Conservation (phyloP, 2,329 filamentous ascomycete species). For the Exutisphaerella laricina region DNA sequence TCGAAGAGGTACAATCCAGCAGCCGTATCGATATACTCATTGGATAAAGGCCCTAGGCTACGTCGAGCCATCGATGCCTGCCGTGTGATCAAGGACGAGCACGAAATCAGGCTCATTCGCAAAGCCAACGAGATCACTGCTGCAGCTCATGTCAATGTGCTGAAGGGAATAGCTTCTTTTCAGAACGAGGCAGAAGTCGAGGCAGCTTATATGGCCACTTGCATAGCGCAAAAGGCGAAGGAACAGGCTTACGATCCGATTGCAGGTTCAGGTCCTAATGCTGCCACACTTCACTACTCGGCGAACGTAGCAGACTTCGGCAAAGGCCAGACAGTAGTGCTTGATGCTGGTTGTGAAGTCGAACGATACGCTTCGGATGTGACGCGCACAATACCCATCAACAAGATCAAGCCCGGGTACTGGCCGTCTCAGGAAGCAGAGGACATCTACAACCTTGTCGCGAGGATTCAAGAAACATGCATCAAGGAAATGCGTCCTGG, state of each 20-base stretch:
- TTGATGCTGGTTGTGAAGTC: constrained; percentile 87
- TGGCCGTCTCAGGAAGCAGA: constrained; percentile 64
- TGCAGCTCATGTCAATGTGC: constrained; percentile 67
- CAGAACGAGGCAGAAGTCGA: constrained; percentile 79
- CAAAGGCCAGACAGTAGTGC: constrained; percentile 66
- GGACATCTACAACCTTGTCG: constrained; percentile 71
- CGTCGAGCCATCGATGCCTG: constrained; percentile 65
- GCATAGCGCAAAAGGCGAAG: constrained; percentile 66
- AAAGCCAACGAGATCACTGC: constrained; percentile 76
- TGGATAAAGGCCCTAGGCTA: no score
- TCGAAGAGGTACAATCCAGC: no score
- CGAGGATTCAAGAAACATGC: constrained; percentile 76
- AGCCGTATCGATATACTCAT: no score
- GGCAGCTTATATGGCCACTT: constrained; percentile 67
- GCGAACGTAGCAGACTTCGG: constrained; percentile 68
- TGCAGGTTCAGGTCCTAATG: constrained; percentile 75
- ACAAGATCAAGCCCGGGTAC: constrained; percentile 42
- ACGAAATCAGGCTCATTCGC: constrained; percentile 76
- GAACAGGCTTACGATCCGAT: constrained; percentile 85
- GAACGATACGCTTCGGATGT: constrained; percentile 83
- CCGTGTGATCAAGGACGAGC: constrained; percentile 76
- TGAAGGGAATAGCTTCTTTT: constrained; percentile 57
- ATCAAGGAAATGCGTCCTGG: constrained; percentile 69
- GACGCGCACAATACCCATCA: constrained; percentile 78
- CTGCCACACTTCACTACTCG: constrained; percentile 79